phyloP scores from a whole-genome alignment of 306 rosid species.

The Dryas octopetala region DNA sequence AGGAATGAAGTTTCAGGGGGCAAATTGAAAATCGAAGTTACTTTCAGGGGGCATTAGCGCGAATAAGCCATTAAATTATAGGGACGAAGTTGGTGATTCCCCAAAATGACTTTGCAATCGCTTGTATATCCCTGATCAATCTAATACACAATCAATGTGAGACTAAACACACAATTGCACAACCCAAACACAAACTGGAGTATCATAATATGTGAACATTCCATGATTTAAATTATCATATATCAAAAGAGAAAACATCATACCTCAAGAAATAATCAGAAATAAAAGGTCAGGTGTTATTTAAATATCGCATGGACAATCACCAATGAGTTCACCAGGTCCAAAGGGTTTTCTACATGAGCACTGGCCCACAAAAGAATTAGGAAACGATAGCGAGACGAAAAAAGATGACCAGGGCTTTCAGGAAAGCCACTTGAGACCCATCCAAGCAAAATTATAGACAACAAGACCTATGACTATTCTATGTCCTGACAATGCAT shows the following conservation, averaged over 20 bases:
- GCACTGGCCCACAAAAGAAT: conserved; percentile 15
- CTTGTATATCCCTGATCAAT: too few species aligned
- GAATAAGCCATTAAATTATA: too few species aligned
- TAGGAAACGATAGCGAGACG: conserved; percentile 11
- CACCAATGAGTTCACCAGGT: conserved; percentile 27
- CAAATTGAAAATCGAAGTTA: too few species aligned
- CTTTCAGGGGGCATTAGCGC: too few species aligned
- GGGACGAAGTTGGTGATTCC: too few species aligned
- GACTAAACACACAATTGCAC: neutral
- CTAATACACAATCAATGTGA: too few species aligned
- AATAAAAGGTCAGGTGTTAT: neutral
- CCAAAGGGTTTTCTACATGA: conserved; percentile 24
- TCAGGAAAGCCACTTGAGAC: conserved; percentile 49
- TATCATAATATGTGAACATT: neutral
- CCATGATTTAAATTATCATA: too few species aligned
- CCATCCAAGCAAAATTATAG: conserved; percentile 45
- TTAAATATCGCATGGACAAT: neutral
- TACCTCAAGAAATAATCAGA: neutral
- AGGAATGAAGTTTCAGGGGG: too few species aligned
- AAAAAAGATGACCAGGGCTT: conserved; percentile 51
- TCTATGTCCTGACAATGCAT: conserved; percentile 34
- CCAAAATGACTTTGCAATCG: too few species aligned
- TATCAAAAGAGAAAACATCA: neutral
- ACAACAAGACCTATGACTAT: conserved; percentile 15
- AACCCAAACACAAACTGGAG: neutral